Base-by-base conservation (phyloP, 352 stramenopile species). In the Pythium myriotylum region DNA sequence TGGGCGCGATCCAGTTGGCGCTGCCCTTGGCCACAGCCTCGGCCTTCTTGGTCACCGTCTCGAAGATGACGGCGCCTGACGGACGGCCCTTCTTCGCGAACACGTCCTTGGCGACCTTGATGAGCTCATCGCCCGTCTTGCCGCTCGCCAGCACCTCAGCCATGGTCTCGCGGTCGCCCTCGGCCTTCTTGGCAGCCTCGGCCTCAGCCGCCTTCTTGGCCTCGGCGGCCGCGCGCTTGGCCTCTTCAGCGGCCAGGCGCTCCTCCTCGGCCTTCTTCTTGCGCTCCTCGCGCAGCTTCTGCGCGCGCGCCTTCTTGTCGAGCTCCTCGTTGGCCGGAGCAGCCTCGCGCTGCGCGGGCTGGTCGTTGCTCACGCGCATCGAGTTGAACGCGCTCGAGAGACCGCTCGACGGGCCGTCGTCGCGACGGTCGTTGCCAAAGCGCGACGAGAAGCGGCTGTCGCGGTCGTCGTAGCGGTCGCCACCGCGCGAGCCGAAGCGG, bases 261-360 rank as follows among this genome's bases (percentile, higher is more conserved):
- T 93, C 83, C 67, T 93, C 79, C 64, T 91, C 81, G 1, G 79
- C 81, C 71, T 90, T 93, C 65, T 90, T 86, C 79, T 89, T 89
- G 73, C 81, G 81, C 67, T 91, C 79, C 54, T 91, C 82, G 24
- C 79, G 78, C 58, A 86, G 76, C 67, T 86, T 71, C 69, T 88
- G 71, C 3, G 76, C 79, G 6, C 58, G 63, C 37, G 60, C 50
- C 72, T 91, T 88, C 74, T 89, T 87, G 45, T 87, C 79, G 26
- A 47, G 47, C 32, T 74, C 16, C 20, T 67, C 50, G 24, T 67
- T 50, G 12, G 56, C 55, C 23, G 43, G 42, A 24, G 54, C 24
- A 10, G 61, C 23, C 45, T 27, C 45, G 22, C 27, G 47, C 47
- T 37, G 37, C 47, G 26, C 8, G 33, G 45, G 51, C 35, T 47